phyloP scores from a whole-genome alignment of 2,329 filamentous ascomycete genomes.

The Fusarium chuoi region DNA sequence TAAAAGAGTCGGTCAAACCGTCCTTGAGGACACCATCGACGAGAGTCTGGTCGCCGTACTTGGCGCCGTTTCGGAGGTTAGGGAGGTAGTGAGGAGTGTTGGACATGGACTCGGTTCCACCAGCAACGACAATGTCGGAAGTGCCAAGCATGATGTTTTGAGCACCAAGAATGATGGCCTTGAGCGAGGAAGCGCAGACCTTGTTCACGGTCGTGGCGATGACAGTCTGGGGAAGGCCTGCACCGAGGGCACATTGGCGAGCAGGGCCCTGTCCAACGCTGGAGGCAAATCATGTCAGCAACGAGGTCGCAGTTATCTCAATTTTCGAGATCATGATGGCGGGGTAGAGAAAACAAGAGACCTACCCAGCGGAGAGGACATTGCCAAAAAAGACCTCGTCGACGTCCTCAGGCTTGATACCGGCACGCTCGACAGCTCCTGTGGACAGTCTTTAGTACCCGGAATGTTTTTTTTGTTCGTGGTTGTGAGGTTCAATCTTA shows the following conservation, averaged over 20 bases:
- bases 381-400: slow-evolving; percentile 99
- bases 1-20: slow-evolving; percentile 93
- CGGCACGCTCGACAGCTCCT: slow-evolving; percentile 85
- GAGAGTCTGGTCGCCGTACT: slow-evolving; percentile 91
- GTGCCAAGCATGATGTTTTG: slow-evolving; percentile 98
- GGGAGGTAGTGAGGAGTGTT: slow-evolving; percentile 97
- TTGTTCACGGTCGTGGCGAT: slow-evolving; percentile 97
- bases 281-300: slow-evolving; percentile 25
- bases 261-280: slow-evolving; percentile 97
- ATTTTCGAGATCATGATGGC: slow-evolving; percentile 7
- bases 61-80: slow-evolving; percentile 84
- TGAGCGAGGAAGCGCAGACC: slow-evolving; percentile 95
- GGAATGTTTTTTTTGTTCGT: background rate
- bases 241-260: slow-evolving; percentile 90
- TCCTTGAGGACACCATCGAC: slow-evolving; percentile 95
- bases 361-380: slow-evolving; percentile 93
- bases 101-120: slow-evolving; percentile 98
- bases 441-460: background rate
- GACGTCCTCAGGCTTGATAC: slow-evolving; percentile 89
- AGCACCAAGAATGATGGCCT: slow-evolving; percentile 92
- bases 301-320: background rate
- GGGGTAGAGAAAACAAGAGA: slow-evolving; percentile 18
- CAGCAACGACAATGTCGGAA: slow-evolving; percentile 91
- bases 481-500: slow-evolving; percentile 53
- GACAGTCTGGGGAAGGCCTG: slow-evolving; percentile 82